phyloP scores from a whole-genome alignment of 371 early-diverging fungal species.

The Apophysomyces ossiformis region DNA sequence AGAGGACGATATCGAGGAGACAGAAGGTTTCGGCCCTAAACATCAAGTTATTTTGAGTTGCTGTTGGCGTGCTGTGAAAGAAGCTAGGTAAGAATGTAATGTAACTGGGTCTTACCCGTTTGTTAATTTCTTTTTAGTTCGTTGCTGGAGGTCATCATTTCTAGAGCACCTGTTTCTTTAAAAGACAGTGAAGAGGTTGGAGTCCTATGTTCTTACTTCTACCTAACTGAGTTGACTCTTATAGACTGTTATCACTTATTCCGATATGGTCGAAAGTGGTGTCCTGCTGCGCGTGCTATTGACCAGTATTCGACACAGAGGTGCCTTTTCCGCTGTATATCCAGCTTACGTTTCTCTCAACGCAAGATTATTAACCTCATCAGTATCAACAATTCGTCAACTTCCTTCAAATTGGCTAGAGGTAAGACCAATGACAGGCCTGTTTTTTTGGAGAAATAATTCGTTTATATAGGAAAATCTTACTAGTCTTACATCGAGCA shows the following conservation, averaged over 20 bases:
- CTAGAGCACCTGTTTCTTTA: slow-evolving; percentile 34
- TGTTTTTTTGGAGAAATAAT: no score
- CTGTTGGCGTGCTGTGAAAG: slow-evolving; percentile 94
- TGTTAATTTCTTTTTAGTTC: slow-evolving; percentile 29
- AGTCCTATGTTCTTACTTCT: not conserved
- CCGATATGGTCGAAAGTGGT: slow-evolving; percentile 60
- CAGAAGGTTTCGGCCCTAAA: slow-evolving; percentile 59
- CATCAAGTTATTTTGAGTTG: slow-evolving; percentile 88
- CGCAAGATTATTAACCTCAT: slow-evolving; percentile 63
- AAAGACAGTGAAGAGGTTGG: slow-evolving; percentile 17
- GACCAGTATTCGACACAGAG: slow-evolving; percentile 87
- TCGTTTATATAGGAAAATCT: slow-evolving; percentile 30
- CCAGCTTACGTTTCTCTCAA: slow-evolving; percentile 79
- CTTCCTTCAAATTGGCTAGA: slow-evolving; percentile 73
- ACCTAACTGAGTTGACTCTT: not conserved
- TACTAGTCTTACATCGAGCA: slow-evolving; percentile 55
- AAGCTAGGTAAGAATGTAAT: slow-evolving; percentile 58
- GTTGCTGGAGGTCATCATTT: slow-evolving; percentile 45
- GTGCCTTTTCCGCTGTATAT: slow-evolving; percentile 90
- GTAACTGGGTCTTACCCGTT: not conserved
- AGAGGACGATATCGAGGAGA: slow-evolving; percentile 32
- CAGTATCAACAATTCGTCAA: slow-evolving; percentile 43
- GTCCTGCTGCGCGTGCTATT: slow-evolving; percentile 61
- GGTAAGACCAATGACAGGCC: slow-evolving; percentile 35
- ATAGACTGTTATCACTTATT: slow-evolving; percentile 24